These are phyloP conservation scores for Closterium sp. DNA, from an alignment of 139 green algal genomes.

Conservation along the genomic window DNA sequence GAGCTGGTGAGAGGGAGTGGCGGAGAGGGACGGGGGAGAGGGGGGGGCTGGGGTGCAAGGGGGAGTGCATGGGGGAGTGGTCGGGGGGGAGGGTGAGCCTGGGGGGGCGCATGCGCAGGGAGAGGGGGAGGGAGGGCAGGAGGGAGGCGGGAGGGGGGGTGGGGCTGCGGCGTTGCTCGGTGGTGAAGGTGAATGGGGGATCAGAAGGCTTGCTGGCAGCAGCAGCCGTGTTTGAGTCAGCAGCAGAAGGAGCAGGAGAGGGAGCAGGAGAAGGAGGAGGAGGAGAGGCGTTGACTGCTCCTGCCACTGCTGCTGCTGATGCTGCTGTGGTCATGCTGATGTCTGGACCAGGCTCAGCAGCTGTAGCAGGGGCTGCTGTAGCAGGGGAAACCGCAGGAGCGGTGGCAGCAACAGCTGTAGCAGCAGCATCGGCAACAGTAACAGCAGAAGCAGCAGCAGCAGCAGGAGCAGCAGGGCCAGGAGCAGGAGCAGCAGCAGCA, in stretches of 20 bases:
- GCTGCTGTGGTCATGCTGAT: background rate
- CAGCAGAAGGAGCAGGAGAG: background rate
- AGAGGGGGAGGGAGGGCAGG: background rate
- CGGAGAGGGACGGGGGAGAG: background rate
- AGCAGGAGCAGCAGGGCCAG: background rate
- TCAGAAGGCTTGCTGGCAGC: background rate
- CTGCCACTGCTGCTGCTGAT: background rate
- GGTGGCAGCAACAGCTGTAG: too few relatives aligned
- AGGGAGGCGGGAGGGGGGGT: background rate
- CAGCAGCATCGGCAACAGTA: too few relatives aligned
- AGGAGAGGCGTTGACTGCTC: background rate
- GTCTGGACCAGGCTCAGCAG: too few relatives aligned
- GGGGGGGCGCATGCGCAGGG: background rate
- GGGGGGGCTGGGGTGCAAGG: background rate
- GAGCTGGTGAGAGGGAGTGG: background rate
- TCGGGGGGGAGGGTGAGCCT: background rate
- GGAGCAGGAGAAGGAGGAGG: too few relatives aligned
- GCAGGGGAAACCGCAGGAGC: too few relatives aligned
- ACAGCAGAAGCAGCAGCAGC: too few relatives aligned
- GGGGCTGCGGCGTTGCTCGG: background rate
- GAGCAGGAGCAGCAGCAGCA: background rate
- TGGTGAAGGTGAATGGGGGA: background rate
- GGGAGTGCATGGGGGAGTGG: background rate
- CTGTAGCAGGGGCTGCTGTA: background rate
- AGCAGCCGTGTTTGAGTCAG: background rate